phyloP scores from a whole-genome alignment of 2,329 filamentous ascomycete genomes.

The Colletotrichum sidae region DNA sequence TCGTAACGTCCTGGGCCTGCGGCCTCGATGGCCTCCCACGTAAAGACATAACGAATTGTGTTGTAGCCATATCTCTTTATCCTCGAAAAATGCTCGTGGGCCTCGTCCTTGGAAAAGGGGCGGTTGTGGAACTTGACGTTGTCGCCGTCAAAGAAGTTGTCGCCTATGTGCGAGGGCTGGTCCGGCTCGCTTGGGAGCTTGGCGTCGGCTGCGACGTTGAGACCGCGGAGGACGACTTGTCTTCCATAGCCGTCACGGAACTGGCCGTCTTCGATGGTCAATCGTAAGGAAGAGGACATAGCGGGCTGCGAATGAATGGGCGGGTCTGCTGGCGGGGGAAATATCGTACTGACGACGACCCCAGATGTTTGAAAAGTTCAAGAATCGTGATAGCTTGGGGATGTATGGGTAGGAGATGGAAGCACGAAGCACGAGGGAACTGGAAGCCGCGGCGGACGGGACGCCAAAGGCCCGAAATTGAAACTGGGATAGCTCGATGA shows the following conservation, averaged over 20 bases:
- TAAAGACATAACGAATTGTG: constrained; percentile 95
- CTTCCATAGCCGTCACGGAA: constrained; percentile 87
- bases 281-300: constrained; percentile 77
- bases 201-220: constrained; percentile 91
- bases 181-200: constrained; percentile 89
- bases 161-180: constrained; percentile 80
- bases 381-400: not conserved
- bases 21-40: constrained; percentile 98
- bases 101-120: constrained; percentile 86
- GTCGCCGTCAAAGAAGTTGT: constrained; percentile 93
- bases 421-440: constrained; percentile 17
- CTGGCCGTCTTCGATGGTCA: constrained; percentile 85
- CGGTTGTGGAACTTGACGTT: constrained; percentile 88
- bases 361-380: not conserved
- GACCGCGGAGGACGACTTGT: constrained; percentile 89
- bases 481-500: constrained; percentile 36
- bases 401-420: constrained; percentile 12
- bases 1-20: constrained; percentile 92
- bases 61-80: constrained; percentile 94
- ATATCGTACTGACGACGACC: not conserved
- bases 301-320: not conserved
- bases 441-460: constrained; percentile 23
- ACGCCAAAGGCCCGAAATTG: constrained; percentile 33
- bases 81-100: constrained; percentile 86
- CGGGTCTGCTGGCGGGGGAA: not conserved